Evolutionary conservation across 1,284 basidiomycete genomes (phyloP).

Genomic region (Malassezia equina): DNA sequence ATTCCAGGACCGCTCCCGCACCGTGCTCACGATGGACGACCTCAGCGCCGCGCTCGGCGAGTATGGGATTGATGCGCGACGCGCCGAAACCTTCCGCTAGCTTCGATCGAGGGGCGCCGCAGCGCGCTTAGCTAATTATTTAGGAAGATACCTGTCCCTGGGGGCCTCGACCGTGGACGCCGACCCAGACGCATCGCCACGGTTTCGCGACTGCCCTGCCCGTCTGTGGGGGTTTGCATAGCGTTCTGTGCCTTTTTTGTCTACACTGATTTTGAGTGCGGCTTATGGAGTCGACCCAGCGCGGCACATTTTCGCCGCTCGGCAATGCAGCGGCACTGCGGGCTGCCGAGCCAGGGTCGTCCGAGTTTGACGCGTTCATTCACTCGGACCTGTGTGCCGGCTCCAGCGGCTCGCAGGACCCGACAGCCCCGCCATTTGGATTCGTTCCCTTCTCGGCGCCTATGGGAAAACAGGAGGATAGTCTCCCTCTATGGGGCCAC

Average conservation of each 20-base stretch:
- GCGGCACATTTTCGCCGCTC: neutral
- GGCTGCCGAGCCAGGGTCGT: slow-evolving; percentile 4
- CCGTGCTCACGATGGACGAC: slow-evolving; percentile 97
- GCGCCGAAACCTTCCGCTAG: slow-evolving; percentile 44
- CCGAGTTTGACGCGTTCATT: slow-evolving; percentile 19
- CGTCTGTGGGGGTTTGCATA: neutral
- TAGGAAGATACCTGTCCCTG: neutral
- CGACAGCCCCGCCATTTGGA: neutral
- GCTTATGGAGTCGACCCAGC: neutral
- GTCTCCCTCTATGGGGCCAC: neutral
- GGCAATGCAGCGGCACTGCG: neutral
- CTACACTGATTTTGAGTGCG: neutral
- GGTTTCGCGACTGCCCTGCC: neutral
- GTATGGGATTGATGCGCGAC: slow-evolving; percentile 58
- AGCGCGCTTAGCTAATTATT: slow-evolving; percentile 7
- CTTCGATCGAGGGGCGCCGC: slow-evolving; percentile 6
- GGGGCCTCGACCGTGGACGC: neutral
- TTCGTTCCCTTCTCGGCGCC: neutral
- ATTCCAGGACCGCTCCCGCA: slow-evolving; percentile 67
- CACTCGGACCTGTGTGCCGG: slow-evolving; percentile 17
- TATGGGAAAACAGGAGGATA: neutral
- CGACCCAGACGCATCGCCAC: neutral
- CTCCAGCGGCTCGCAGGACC: neutral
- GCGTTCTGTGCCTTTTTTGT: no score
- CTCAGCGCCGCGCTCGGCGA: slow-evolving; percentile 80